These are phyloP conservation scores for Apium graveolens DNA, from an alignment of 129 eudicot genomes.

Conservation along the genomic window DNA sequence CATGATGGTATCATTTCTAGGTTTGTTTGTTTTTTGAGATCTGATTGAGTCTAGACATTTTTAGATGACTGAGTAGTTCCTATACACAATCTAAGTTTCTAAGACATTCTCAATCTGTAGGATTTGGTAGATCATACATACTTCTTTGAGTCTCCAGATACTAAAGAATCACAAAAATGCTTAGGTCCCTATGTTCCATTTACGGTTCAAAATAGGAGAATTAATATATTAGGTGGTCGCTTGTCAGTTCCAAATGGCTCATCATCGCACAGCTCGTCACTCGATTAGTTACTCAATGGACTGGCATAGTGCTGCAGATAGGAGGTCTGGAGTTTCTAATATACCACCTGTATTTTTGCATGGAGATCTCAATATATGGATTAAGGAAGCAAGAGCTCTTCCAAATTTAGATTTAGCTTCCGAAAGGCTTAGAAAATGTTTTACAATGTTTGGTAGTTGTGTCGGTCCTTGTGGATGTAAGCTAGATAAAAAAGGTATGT, in stretches of 20 bases:
- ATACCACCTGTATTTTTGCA: slow-evolving; percentile 9
- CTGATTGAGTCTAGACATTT: background rate
- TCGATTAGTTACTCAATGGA: background rate
- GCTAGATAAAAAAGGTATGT: background rate
- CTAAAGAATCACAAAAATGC: background rate
- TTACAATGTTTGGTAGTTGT: slow-evolving; percentile 12
- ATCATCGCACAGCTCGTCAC: background rate
- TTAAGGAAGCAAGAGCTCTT: slow-evolving; percentile 17
- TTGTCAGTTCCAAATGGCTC: slow-evolving; percentile 16
- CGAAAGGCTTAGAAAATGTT: slow-evolving; percentile 14
- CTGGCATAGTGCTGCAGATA: background rate
- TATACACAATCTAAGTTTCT: background rate
- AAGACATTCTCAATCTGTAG: background rate
- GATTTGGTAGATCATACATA: background rate
- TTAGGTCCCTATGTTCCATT: background rate
- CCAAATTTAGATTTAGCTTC: slow-evolving; percentile 21
- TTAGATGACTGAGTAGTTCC: background rate
- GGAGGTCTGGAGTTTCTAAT: background rate
- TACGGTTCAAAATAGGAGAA: background rate
- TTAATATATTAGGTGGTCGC: background rate
- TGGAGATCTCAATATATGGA: slow-evolving; percentile 16
- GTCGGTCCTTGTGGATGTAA: slow-evolving; percentile 4
- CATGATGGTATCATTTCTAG: background rate
- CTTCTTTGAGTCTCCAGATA: background rate
- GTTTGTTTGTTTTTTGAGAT: background rate